Base-by-base conservation (phyloP, 257 asterid species). In the Fraxinus quadrangulata region DNA sequence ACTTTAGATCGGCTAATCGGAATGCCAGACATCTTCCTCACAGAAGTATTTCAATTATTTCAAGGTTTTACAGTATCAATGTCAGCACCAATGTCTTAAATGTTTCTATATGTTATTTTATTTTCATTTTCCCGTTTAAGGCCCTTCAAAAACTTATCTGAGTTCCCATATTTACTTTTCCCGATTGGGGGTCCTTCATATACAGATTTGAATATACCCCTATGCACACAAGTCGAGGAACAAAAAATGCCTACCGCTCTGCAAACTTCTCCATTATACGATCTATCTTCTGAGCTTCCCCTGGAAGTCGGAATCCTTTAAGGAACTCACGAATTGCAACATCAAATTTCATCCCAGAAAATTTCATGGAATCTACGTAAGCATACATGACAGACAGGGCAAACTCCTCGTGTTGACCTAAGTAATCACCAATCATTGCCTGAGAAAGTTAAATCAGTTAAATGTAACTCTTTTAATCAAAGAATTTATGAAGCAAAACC, bases 221-320 rank as follows among this genome's bases (percentile, higher is more conserved):
- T 36, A 77, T 75, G 65, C 72, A 75, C 17, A 76, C 33, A 79
- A 67, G 72, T 76, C 67, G 47, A 77, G 78, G 42, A 74, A 81
- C 31, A 77, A 28, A 82, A 83, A 80, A 77, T 72, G 80, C 89
- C 71, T 84, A 93, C 99, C 99, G 95, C 88, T 93, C 99, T 40
- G 99, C 99, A 81, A 96, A 93, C 83, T 96, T 96, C 84, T 96
- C 99, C 98, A 96, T 96, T 68, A 96, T 93, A 79, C 98, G 97
- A 81, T 96, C 99, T 84, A 96, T 94, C 91, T 93, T 96, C 91
- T 96, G 99, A 83, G 98, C 99, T 89, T 96, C 99, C 77, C 98
- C 98, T 23, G 99, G 99, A 88, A 96, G 98, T 71, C 98, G 94
- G 80, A 96, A 93, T 36, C 96, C 98, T 83, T 84, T 90, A 61